A percentile compares a stretch with the other conserved stretches of the same genome.
Conservation (phyloP, 2,329 filamentous ascomycete genomes). For the Pyricularia sp. region DNA sequence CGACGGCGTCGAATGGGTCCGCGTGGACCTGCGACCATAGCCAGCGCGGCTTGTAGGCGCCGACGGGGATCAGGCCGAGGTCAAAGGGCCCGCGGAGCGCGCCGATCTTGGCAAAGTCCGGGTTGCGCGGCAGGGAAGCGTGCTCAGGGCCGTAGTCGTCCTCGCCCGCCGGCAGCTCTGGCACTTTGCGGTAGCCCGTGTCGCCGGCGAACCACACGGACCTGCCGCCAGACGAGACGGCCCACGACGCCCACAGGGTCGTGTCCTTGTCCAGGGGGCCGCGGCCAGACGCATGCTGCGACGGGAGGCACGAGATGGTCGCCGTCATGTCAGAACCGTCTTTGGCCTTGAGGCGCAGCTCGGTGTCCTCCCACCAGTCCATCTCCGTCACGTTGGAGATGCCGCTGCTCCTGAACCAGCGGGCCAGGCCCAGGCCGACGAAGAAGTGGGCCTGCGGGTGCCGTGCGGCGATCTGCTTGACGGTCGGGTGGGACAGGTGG, state of each 20-base stretch:
- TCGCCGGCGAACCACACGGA: constrained; percentile 88
- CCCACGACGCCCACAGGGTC: constrained; percentile 88
- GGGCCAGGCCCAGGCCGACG: constrained; percentile 71
- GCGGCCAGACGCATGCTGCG: constrained; percentile 72
- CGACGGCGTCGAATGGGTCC: constrained; percentile 77
- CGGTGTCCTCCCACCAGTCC: constrained; percentile 88
- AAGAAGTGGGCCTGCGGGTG: constrained; percentile 82
- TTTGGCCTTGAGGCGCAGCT: constrained; percentile 48
- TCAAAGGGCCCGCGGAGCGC: constrained; percentile 76
- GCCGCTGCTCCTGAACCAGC: constrained; percentile 67
- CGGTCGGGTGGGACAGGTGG: constrained; percentile 70
- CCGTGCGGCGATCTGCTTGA: constrained; percentile 58
- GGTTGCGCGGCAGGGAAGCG: constrained; percentile 60
- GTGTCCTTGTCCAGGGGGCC: constrained; percentile 58
- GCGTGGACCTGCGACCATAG: constrained; percentile 78
- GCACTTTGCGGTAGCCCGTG: constrained; percentile 80
- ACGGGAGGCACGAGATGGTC: constrained; percentile 68
- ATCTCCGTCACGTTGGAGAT: constrained; percentile 75
- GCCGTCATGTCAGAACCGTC: constrained; percentile 49
- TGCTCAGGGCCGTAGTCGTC: constrained; percentile 68
- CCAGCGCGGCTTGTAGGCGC: constrained; percentile 67
- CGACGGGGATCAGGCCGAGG: constrained; percentile 86
- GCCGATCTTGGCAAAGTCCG: constrained; percentile 80
- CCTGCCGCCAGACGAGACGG: constrained; percentile 60
- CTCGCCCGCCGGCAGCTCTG: constrained; percentile 43